Percentiles rank a stretch among this genome's conserved stretches.
phyloP scores from a whole-genome alignment of 164 flowering plant genomes.

The Vitis vinifera region ASM3070453v1 NC_081808.1:7591501-7592000 shows the following conservation, averaged over 20 bases:
- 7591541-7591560: too few relatives aligned
- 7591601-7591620: too few relatives aligned
- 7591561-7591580: too few relatives aligned
- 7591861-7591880: neutral
- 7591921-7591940: neutral
- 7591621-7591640: too few relatives aligned
- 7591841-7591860: neutral
- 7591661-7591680: slow-evolving; percentile 26
- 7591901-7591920: neutral
- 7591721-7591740: slow-evolving; percentile 9
- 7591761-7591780: slow-evolving; percentile 20
- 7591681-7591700: slow-evolving; percentile 11
- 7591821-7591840: neutral
- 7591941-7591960: slow-evolving; percentile 62
- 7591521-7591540: too few relatives aligned
- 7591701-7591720: slow-evolving; percentile 9
- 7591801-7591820: slow-evolving; percentile 25
- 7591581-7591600: too few relatives aligned
- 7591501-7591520: too few relatives aligned
- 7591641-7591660: too few relatives aligned
- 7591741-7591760: slow-evolving; percentile 13
- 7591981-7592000: slow-evolving; percentile 90
- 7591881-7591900: neutral
- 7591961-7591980: slow-evolving; percentile 79
- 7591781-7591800: slow-evolving; percentile 17